phyloP scores from a whole-genome alignment of 495 filamentous ascomycete species.

The Daldinia bambusicola region DNA sequence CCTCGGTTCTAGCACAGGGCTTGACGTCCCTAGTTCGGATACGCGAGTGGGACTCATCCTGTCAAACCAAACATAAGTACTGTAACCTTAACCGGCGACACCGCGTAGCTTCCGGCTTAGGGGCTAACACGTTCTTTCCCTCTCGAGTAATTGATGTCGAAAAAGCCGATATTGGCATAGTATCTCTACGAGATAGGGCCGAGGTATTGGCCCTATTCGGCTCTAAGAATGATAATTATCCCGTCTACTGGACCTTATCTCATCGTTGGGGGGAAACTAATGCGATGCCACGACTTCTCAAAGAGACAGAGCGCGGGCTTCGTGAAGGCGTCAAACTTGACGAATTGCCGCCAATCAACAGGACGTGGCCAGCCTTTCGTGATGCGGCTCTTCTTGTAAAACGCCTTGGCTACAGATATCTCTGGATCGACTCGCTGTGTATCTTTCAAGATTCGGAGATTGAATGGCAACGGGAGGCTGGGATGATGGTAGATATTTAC shows the following conservation, averaged over 20 bases:
- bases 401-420: not conserved
- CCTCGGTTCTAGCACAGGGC: not conserved
- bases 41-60: not conserved
- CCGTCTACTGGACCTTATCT: conserved; percentile 8
- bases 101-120: too few relatives aligned
- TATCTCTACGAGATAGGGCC: not conserved
- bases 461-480: not conserved
- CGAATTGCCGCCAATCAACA: not conserved
- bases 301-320: not conserved
- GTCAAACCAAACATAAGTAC: not conserved
- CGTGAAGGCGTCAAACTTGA: not conserved
- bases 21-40: not conserved
- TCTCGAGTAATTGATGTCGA: not conserved
- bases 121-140: not conserved
- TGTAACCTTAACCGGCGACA: not conserved
- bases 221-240: not conserved
- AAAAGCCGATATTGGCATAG: not conserved
- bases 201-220: not conserved
- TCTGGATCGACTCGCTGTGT: not conserved
- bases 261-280: conserved; percentile 2
- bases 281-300: not conserved
- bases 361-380: not conserved
- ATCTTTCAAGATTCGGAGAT: not conserved
- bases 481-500: not conserved
- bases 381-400: not conserved